A percentile compares a stretch with the other conserved stretches of the same genome.
Conservation (phyloP, 2,329 filamentous ascomycete species). For the Neonectria faginata region DNA sequence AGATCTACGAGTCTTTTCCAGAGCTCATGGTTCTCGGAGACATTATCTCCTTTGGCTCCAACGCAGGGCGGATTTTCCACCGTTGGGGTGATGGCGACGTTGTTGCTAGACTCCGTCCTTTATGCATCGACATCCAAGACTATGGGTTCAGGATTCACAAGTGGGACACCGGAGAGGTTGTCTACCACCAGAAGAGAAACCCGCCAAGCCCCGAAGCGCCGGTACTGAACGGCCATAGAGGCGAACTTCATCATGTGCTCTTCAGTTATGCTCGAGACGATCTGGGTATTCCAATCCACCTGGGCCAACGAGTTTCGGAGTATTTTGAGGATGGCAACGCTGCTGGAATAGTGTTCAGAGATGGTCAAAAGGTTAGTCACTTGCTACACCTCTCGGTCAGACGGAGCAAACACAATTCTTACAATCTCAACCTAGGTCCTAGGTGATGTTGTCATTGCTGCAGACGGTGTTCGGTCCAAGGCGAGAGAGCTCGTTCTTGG, state of each 20-base stretch:
- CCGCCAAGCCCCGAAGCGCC: conserved; percentile 35
- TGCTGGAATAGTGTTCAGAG: conserved; percentile 15
- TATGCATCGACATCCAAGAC: conserved; percentile 43
- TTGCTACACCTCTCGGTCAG: background rate
- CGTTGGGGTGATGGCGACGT: conserved; percentile 64
- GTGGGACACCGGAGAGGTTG: conserved; percentile 69
- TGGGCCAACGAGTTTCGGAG: conserved; percentile 62
- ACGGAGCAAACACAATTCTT: background rate
- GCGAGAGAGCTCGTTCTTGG: conserved; percentile 25
- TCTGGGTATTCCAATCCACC: conserved; percentile 65
- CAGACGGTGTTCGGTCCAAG: conserved; percentile 65
- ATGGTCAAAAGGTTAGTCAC: conserved; percentile 8
- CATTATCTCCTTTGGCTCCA: conserved; percentile 72
- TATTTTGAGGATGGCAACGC: conserved; percentile 62
- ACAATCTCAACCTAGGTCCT: conserved; percentile 41
- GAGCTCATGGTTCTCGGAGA: conserved; percentile 70
- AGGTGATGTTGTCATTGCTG: conserved; percentile 64
- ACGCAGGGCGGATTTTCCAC: conserved; percentile 65
- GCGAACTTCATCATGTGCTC: conserved; percentile 69
- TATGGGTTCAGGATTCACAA: conserved; percentile 74
- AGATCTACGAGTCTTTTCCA: conserved; percentile 69
- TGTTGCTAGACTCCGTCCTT: conserved; percentile 47
- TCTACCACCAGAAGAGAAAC: conserved; percentile 64
- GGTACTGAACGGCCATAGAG: conserved; percentile 68
- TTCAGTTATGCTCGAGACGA: conserved; percentile 67